phyloP scores from a whole-genome alignment of 208 protist genomes.

The Lotmaria passim region DNA sequence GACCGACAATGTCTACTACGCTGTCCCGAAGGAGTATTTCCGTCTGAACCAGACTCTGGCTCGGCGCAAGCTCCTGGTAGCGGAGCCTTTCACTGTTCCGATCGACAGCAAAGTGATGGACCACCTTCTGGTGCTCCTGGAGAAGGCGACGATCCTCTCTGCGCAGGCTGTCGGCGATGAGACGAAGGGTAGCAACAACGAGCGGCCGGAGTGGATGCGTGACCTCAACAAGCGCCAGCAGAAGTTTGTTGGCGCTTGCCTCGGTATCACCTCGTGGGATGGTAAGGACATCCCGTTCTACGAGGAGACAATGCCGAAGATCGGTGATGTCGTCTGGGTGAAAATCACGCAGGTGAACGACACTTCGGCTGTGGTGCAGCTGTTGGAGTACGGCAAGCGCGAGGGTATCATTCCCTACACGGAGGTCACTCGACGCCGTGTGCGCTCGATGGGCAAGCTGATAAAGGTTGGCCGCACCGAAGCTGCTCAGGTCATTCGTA shows the following conservation, averaged over 20 bases:
- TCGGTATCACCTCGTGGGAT: conserved; percentile 81
- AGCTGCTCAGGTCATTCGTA: conserved; percentile 97
- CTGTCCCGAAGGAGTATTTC: conserved; percentile 85
- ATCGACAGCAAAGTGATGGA: conserved; percentile 59
- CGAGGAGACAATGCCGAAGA: conserved; percentile 89
- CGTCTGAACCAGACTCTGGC: conserved; percentile 60
- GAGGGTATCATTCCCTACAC: conserved; percentile 99
- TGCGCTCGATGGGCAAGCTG: conserved; percentile 99
- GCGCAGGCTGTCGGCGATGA: conserved; percentile 61
- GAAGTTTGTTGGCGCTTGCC: conserved; percentile 76
- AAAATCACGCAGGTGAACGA: conserved; percentile 94
- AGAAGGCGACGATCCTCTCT: conserved; percentile 79
- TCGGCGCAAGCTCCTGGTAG: conserved; percentile 58
- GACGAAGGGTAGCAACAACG: conserved; percentile 41
- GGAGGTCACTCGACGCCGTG: conserved; percentile 97
- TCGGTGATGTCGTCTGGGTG: conserved; percentile 98
- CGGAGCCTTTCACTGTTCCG: conserved; percentile 75
- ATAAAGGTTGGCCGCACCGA: conserved; percentile 97
- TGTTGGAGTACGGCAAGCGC: conserved; percentile 98
- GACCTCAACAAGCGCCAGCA: conserved; percentile 79
- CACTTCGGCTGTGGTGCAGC: conserved; percentile 92
- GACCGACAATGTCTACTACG: conserved; percentile 73
- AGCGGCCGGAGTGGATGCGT: conserved; percentile 73
- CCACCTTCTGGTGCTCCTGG: conserved; percentile 62
- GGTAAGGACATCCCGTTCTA: conserved; percentile 80